Conservation (phyloP, 495 filamentous ascomycete species). For the Aspergillus conjunctus region DNA sequence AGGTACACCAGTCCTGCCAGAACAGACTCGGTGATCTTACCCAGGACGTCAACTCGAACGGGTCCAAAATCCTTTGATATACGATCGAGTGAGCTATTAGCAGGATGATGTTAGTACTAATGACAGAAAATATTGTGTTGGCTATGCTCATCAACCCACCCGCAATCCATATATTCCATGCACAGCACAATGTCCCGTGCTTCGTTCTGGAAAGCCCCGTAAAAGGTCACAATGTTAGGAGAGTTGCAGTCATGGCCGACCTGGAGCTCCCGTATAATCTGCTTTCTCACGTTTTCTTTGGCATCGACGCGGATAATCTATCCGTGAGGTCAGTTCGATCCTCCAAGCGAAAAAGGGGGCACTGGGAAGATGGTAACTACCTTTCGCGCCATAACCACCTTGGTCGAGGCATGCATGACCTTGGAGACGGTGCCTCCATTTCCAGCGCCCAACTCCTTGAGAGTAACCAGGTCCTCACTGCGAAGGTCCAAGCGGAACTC, state of each 20-base stretch:
- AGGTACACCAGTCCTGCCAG: conserved; percentile 92
- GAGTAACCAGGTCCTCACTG: conserved; percentile 86
- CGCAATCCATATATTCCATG: conserved; percentile 99
- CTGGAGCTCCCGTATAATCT: conserved; percentile 92
- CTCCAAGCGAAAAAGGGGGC: not conserved
- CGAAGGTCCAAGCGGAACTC: conserved; percentile 93
- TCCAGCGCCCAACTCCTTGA: conserved; percentile 93
- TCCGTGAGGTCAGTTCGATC: conserved; percentile 17
- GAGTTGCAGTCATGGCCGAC: conserved; percentile 98
- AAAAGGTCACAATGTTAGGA: conserved; percentile 94
- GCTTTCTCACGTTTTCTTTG: conserved; percentile 92
- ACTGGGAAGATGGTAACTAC: conserved; percentile 50
- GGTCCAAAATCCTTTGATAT: conserved; percentile 94
- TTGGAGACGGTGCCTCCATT: conserved; percentile 99
- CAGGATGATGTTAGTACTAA: conserved; percentile 7
- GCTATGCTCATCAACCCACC: conserved; percentile 58
- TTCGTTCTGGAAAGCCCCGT: conserved; percentile 95
- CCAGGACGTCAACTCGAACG: conserved; percentile 94
- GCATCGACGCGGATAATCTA: conserved; percentile 98
- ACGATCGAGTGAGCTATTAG: conserved; percentile 80
- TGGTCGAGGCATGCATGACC: conserved; percentile 91
- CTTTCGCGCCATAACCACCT: conserved; percentile 97
- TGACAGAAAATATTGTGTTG: not conserved
- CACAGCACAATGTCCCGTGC: conserved; percentile 97
- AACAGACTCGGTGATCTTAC: conserved; percentile 99